Base-by-base conservation (phyloP, 2,329 filamentous ascomycete genomes). In the Huntiella omanensis region DNA sequence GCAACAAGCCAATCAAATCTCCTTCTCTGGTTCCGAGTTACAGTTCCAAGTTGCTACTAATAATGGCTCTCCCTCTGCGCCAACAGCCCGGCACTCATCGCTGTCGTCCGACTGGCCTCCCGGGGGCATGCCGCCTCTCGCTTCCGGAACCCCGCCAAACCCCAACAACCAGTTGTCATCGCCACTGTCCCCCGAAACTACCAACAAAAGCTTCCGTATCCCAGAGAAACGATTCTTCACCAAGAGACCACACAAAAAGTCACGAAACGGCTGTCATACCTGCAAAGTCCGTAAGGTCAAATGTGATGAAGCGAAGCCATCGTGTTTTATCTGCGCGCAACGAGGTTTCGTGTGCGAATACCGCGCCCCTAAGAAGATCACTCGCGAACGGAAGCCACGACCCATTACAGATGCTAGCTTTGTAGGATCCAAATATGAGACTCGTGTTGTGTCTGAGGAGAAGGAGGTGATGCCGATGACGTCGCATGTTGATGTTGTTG, bases 261-360 rank as follows among this genome's bases (percentile, higher is more conserved):
- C 70, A 1, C 60, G 70, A 28, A 59, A 62, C 2, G 71, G 70
- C 4, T 75, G 71, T 53, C 60, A 59, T 50, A 70, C 67, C 53
- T 75, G 71, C 62, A 75, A 74, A 57, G 56, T 57, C 12, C 65
- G 71, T 46, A 72, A 70, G 56, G 67, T 71, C 46, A 73, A 71
- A 57, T 73, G 70, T 56, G 66, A 71, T 50, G 70, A 75, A 54
- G 60, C 53, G 4, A 64, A 61, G 22, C 71, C 71, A 0, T 54
- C 59, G 2, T 75, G 71, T 53, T 63, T 63, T 36, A 61, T 64
- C 28, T 75, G 71, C 55, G 62, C 57, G 37, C 55, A 68, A 49
- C 64, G 70, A 48, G 64, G 61, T 47, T 64, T 66, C 46, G 56
- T 58, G 2, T 75, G 71, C 54, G 55, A 66, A 45, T 75, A 73